These are phyloP conservation scores for Phytopythium cucurbitacearum DNA, from an alignment of 352 stramenopile species.

Conservation along the genomic window DNA sequence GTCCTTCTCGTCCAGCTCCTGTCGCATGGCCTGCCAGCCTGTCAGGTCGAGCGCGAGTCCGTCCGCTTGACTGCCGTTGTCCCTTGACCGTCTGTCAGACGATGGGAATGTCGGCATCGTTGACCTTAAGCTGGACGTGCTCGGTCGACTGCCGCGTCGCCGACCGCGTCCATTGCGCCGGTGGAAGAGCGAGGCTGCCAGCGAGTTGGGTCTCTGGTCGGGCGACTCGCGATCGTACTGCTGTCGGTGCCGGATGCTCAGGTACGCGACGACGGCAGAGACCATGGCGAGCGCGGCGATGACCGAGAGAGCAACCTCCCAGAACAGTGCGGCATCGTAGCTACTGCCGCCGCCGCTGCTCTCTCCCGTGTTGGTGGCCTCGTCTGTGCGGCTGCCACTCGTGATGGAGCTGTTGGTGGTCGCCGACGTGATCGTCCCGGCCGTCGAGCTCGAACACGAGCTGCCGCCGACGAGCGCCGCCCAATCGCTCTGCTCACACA, in stretches of 20 bases:
- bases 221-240: too few species aligned
- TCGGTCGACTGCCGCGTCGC: too few species aligned
- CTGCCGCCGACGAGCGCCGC: conserved; percentile 16
- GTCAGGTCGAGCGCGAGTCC: conserved; percentile 27
- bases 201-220: background rate
- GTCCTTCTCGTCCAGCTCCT: conserved; percentile 40
- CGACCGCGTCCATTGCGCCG: too few species aligned
- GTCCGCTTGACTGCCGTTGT: conserved; percentile 9
- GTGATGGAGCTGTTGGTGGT: too few species aligned
- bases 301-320: background rate
- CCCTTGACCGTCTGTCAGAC: background rate
- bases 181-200: background rate
- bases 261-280: conserved; percentile 6
- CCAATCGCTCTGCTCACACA: conserved; percentile 22
- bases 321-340: background rate
- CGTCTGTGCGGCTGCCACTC: too few species aligned
- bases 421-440: background rate
- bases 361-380: too few species aligned
- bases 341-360: too few species aligned
- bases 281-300: background rate
- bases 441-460: conserved; percentile 11
- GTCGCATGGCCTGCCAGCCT: conserved; percentile 39
- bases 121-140: too few species aligned
- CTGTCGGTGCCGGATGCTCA: conserved; percentile 6
- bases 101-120: background rate